A percentile compares a stretch with the other conserved stretches of the same genome.
phyloP scores from a whole-genome alignment of 257 asterid species.

The Phtheirospermum japonicum region DNA sequence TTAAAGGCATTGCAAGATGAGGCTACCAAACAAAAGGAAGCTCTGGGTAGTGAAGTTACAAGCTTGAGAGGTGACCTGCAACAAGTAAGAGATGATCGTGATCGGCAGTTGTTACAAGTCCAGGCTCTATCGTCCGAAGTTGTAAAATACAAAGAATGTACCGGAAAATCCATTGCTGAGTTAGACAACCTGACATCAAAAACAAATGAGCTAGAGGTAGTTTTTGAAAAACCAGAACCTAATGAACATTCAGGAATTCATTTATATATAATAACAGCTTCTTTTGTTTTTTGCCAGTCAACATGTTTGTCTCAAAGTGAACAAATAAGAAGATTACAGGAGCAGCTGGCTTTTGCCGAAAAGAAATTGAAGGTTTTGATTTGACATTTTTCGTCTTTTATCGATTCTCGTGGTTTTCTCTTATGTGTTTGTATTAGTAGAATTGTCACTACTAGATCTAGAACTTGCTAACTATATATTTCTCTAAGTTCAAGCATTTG shows the following conservation, averaged over 20 bases:
- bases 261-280: slow-evolving; percentile 8
- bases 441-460: not conserved
- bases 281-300: slow-evolving; percentile 43
- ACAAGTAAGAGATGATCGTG: slow-evolving; percentile 80
- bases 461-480: not conserved
- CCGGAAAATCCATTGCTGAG: slow-evolving; percentile 50
- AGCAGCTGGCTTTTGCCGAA: slow-evolving; percentile 63
- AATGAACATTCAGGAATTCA: not conserved
- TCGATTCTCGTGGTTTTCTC: slow-evolving; percentile 12
- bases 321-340: slow-evolving; percentile 60
- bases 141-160: slow-evolving; percentile 52
- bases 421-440: not conserved
- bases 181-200: slow-evolving; percentile 50
- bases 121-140: slow-evolving; percentile 56
- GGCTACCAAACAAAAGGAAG: slow-evolving; percentile 65
- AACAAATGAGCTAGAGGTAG: slow-evolving; percentile 72
- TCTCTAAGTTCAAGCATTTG: not conserved
- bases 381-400: slow-evolving; percentile 4
- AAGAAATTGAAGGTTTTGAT: slow-evolving; percentile 58
- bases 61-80: slow-evolving; percentile 68
- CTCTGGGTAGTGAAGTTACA: slow-evolving; percentile 62
- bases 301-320: slow-evolving; percentile 65
- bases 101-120: slow-evolving; percentile 52
- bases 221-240: slow-evolving; percentile 1
- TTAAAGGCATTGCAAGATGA: slow-evolving; percentile 72